phyloP scores from a whole-genome alignment of 2,329 filamentous ascomycete genomes.

The Fusarium nurragi region DNA sequence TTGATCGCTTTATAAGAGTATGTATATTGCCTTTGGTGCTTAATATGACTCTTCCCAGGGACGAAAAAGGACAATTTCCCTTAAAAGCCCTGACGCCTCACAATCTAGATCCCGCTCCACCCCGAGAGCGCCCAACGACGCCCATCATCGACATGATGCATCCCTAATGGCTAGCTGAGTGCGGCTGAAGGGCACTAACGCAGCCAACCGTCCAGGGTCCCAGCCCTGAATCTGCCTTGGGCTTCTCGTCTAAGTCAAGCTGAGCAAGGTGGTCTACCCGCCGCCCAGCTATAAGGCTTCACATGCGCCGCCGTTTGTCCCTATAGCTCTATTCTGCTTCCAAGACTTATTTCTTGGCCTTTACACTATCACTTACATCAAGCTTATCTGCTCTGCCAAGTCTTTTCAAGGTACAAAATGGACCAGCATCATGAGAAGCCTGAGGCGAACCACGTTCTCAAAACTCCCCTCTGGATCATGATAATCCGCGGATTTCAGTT shows the following conservation, averaged over 20 bases:
- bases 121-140: slow-evolving; percentile 18
- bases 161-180: slow-evolving; percentile 25
- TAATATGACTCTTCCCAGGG: not conserved
- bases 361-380: not conserved
- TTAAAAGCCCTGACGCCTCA: slow-evolving; percentile 5
- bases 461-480: slow-evolving; percentile 56
- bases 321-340: not conserved
- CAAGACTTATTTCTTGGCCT: not conserved
- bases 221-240: slow-evolving; percentile 41
- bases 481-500: slow-evolving; percentile 54
- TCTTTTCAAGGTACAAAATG: slow-evolving; percentile 12
- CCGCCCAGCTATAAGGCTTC: not conserved
- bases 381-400: not conserved
- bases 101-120: slow-evolving; percentile 15
- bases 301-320: not conserved
- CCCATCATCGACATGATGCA: slow-evolving; percentile 1
- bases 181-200: slow-evolving; percentile 43
- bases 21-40: too few relatives aligned
- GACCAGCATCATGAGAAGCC: slow-evolving; percentile 29
- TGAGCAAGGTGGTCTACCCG: not conserved
- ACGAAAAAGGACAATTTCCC: not conserved
- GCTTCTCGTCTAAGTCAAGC: slow-evolving; percentile 5
- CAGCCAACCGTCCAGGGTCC: slow-evolving; percentile 29
- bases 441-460: slow-evolving; percentile 47
- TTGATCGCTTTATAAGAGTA: not conserved